Percentiles rank a stretch among this genome's conserved stretches.
Conservation (phyloP, 2,329 filamentous ascomycete species). For the Colletotrichum graminicola region DNA sequence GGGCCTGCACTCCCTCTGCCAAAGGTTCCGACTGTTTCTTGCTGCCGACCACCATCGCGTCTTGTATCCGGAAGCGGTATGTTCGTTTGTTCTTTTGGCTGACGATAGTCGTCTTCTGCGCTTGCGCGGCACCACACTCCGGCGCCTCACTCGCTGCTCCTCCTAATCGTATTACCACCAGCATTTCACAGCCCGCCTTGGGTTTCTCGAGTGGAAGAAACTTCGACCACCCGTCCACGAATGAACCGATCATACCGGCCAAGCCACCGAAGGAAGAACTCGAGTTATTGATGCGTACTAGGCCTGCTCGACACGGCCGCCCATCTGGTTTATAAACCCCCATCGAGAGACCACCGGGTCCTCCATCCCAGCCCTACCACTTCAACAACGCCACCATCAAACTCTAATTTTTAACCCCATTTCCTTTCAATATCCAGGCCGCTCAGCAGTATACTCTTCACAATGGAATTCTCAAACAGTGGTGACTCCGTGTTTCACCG, state of each 20-base stretch:
- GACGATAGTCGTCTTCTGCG: conserved; percentile 17
- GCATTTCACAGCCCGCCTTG: conserved; percentile 20
- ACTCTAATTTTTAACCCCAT: conserved; percentile 20
- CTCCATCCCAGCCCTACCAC: conserved; percentile 1
- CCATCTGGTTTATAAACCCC: conserved; percentile 23
- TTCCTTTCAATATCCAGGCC: not conserved
- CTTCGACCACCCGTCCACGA: not conserved
- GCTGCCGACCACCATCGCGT: conserved; percentile 10
- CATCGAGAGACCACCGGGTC: not conserved
- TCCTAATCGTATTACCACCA: conserved; percentile 5
- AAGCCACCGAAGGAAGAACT: not conserved
- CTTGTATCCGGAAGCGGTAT: conserved; percentile 2
- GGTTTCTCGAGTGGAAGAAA: not conserved
- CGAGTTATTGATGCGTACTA: not conserved
- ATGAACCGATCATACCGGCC: not conserved
- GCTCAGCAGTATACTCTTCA: not conserved
- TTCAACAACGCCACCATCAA: conserved; percentile 3
- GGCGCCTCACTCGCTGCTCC: not conserved
- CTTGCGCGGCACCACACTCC: conserved; percentile 14
- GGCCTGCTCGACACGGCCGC: not conserved
- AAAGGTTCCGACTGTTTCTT: not conserved
- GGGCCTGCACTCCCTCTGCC: not conserved
- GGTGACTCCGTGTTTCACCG: conserved; percentile 40
- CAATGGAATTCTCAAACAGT: conserved; percentile 41
- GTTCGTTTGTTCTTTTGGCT: not conserved